Conservation (phyloP, 805 yeast species). For the Saccharomyces mikatae region DNA sequence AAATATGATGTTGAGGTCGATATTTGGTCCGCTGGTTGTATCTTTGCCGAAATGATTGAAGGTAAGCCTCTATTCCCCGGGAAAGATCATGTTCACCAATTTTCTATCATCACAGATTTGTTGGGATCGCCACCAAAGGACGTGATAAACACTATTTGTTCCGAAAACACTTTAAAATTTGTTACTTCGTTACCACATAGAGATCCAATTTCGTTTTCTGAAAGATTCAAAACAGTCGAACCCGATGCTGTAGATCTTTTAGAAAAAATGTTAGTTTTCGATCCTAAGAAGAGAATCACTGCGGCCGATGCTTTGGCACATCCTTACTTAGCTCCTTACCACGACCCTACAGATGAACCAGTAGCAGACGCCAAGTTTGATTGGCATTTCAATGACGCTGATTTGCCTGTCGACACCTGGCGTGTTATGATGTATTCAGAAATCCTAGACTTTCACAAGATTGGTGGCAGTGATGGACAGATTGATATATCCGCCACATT, state of each 20-base stretch:
- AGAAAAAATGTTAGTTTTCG: conserved; percentile 86
- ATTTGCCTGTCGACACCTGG: conserved; percentile 96
- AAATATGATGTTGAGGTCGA: conserved; percentile 95
- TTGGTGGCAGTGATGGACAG: conserved; percentile 42
- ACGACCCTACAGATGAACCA: conserved; percentile 96
- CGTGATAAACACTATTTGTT: conserved; percentile 91
- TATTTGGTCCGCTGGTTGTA: conserved; percentile 97
- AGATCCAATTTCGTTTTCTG: conserved; percentile 82
- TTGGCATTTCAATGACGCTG: conserved; percentile 98
- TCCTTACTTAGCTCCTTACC: conserved; percentile 89
- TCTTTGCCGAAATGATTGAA: conserved; percentile 94
- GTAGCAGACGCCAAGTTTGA: conserved; percentile 87
- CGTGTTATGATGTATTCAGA: conserved; percentile 98
- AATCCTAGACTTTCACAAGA: conserved; percentile 91
- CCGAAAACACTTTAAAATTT: conserved; percentile 88
- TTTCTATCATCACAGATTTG: conserved; percentile 90
- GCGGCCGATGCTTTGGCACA: conserved; percentile 87
- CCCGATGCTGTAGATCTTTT: conserved; percentile 83
- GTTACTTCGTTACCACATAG: conserved; percentile 89
- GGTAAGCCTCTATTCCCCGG: conserved; percentile 97
- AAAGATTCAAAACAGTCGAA: conserved; percentile 71
- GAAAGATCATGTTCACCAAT: conserved; percentile 96
- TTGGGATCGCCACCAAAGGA: conserved; percentile 95
- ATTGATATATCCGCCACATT: conserved; percentile 30
- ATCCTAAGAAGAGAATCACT: conserved; percentile 87